phyloP scores from a whole-genome alignment of 345 rosid species.

The Eucalyptus shirleyi region DNA sequence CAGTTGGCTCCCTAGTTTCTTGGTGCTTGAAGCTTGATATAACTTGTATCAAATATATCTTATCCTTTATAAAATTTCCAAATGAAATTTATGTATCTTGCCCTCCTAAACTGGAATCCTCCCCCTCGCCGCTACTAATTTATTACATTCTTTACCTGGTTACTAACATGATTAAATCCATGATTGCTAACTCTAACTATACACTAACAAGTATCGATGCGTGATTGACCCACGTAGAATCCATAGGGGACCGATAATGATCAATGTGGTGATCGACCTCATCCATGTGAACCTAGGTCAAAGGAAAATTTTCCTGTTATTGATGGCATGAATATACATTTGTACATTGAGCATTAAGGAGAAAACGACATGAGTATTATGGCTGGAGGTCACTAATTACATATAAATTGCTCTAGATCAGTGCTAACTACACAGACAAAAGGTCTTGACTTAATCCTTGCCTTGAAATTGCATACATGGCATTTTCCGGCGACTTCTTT shows the following conservation, averaged over 20 bases:
- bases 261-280: not conserved
- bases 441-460: not conserved
- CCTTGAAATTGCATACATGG: not conserved
- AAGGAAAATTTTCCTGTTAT: not conserved
- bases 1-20: not conserved
- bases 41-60: not conserved
- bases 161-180: not conserved
- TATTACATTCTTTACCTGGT: not conserved
- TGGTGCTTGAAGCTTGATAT: not conserved
- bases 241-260: not conserved
- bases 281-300: not conserved
- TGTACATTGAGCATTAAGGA: not conserved
- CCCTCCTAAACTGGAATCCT: not conserved
- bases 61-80: not conserved
- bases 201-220: too few species aligned
- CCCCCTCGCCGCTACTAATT: not conserved
- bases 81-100: not conserved
- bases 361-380: not conserved
- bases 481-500: too few species aligned
- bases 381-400: not conserved
- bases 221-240: not conserved
- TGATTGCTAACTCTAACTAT: not conserved
- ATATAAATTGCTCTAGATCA: not conserved
- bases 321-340: not conserved
- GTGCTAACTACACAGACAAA: not conserved